A percentile compares a stretch with the other conserved stretches of the same genome.
Evolutionary conservation across 2,329 filamentous ascomycete species (phyloP).

Genomic region (Alternaria triticimaculans): DNA sequence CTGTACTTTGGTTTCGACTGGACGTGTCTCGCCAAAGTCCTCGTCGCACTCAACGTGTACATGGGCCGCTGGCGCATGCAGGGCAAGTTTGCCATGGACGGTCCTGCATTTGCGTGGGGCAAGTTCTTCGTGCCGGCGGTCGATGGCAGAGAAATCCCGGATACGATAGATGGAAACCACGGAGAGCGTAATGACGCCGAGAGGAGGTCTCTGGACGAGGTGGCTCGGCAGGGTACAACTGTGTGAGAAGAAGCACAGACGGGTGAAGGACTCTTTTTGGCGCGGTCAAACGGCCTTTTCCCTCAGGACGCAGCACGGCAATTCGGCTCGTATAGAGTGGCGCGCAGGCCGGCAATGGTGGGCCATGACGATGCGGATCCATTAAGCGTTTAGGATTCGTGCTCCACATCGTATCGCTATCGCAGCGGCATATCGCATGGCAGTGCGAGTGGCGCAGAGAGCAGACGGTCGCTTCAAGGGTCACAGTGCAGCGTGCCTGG

Average conservation of each 20-base stretch:
- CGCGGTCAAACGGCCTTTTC: slow-evolving; percentile 4
- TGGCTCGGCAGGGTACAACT: background rate
- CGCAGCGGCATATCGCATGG: slow-evolving; percentile 4
- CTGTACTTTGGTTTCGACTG: slow-evolving; percentile 33
- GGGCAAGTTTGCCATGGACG: slow-evolving; percentile 29
- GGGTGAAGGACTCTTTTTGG: slow-evolving; percentile 1
- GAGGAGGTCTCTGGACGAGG: background rate
- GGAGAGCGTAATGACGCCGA: background rate
- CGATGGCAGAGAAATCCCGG: slow-evolving; percentile 6
- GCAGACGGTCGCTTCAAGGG: slow-evolving; percentile 1
- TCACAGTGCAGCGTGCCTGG: slow-evolving; percentile 9
- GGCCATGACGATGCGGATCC: background rate
- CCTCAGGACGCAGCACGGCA: slow-evolving; percentile 7
- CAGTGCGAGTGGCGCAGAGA: slow-evolving; percentile 1
- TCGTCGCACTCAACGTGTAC: slow-evolving; percentile 38
- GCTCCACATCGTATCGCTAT: slow-evolving; percentile 8
- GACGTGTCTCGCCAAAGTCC: slow-evolving; percentile 28
- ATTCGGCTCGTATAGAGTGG: slow-evolving; percentile 10
- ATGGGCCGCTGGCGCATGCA: slow-evolving; percentile 40
- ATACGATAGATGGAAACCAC: background rate
- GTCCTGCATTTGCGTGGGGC: slow-evolving; percentile 33
- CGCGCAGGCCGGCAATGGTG: slow-evolving; percentile 1
- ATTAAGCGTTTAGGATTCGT: background rate
- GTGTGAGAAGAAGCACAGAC: background rate
- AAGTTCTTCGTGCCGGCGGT: slow-evolving; percentile 19